Base-by-base conservation (phyloP, 2,329 filamentous ascomycete species). In the Didymella pomorum region DNA sequence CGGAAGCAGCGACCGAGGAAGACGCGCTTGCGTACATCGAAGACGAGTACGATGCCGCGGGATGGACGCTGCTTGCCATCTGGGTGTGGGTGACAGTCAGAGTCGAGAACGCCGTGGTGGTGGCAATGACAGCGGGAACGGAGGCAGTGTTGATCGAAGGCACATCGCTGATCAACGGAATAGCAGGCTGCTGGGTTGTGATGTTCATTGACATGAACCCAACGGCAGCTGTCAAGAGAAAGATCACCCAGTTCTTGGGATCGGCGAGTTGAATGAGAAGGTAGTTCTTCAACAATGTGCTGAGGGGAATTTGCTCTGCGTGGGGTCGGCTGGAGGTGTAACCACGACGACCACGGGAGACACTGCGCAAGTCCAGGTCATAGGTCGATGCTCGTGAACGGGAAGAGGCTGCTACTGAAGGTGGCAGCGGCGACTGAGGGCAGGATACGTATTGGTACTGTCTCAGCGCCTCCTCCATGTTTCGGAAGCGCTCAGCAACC, bases 241-340 rank as follows among this genome's bases (percentile, higher is more conserved):
- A 71, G 31, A 86, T 81, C 18, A 79, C 74, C 11, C 85, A 72
- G 65, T 87, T 87, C 35, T 82, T 79, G 44, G 78, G 78, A 63
- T 88, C 86, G 43, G 79, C 78, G 2, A 82, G 76, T 20, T 86
- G 72, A 1, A 85, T 73, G 23, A 80, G 75, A 18, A 86, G 56
- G 64, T 86, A 87, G 66, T 86, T 86, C 58, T 79, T 76, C 43
- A 86, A 60, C 14, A 87, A 74, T 0, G 81, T 80, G 16, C 78
- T 75, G 0, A 87, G 73, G 2, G 84, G 83, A 20, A 86, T 78
- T 16, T 87, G 78, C 2, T 67, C 63, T 2, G 62, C 56, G 35
- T 49, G 60, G 21, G 58, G 58, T 31, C 50, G 59, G 16, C 54
- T 58, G 12, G 66, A 64, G 8, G 57, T 60, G 47, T 60, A 60